These are phyloP conservation scores for Edaphochlamys debaryana DNA, from an alignment of 139 green algal species.

Conservation along the genomic window DNA sequence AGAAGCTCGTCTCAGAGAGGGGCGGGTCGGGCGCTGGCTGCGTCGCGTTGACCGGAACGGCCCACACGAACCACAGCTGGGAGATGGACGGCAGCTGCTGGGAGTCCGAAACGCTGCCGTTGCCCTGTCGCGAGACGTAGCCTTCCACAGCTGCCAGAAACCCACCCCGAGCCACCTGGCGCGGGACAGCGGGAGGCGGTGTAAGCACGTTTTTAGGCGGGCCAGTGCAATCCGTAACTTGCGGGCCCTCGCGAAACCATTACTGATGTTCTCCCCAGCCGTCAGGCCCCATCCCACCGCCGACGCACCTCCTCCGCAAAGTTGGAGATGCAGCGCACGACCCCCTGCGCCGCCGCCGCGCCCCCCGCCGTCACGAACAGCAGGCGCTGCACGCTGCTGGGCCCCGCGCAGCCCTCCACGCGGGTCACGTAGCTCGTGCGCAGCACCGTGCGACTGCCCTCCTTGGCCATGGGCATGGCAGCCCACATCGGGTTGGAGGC, in stretches of 20 bases:
- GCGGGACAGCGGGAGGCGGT: no score
- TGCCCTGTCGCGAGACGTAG: neutral
- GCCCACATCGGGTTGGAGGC: no score
- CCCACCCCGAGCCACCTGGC: conserved; percentile 8
- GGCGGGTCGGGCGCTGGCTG: neutral
- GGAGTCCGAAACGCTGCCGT: no score
- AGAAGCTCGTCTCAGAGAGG: neutral
- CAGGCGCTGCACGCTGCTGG: conserved; percentile 13
- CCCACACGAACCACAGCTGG: conserved; percentile 33
- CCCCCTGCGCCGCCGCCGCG: conserved; percentile 12
- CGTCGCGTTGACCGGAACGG: neutral
- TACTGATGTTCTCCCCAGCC: no score
- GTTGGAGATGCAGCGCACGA: neutral
- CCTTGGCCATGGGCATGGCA: no score
- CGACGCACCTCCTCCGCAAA: conserved; percentile 32
- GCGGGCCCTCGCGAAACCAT: no score
- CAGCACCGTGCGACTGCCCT: neutral
- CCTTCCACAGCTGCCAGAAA: conserved; percentile 18
- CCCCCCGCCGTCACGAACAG: neutral
- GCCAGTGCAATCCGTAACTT: no score
- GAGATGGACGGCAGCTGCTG: neutral
- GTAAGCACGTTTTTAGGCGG: no score
- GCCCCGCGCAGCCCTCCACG: conserved; percentile 28
- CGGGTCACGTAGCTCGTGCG: conserved; percentile 5
- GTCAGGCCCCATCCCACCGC: neutral